phyloP scores from a whole-genome alignment of 1,139 yeast genomes.

The Komagataea norvegica region DNA sequence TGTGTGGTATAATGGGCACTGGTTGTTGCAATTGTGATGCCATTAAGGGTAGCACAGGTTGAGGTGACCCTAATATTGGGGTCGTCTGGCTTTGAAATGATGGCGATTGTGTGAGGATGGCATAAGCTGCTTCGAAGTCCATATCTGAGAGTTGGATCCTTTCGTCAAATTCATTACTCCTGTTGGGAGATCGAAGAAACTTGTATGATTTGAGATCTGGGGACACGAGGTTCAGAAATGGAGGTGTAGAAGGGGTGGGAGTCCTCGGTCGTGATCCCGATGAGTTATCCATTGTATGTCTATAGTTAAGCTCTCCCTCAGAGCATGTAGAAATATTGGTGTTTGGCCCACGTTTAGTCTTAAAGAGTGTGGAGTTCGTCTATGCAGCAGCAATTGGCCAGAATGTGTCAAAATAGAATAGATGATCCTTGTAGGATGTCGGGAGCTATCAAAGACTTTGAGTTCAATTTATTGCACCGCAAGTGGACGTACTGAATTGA shows the following conservation, averaged over 20 bases:
- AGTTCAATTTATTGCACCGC: too few relatives aligned
- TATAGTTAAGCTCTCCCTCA: too few relatives aligned
- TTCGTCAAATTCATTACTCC: slow-evolving; percentile 2
- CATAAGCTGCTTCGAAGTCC: slow-evolving; percentile 27
- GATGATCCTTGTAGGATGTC: too few relatives aligned
- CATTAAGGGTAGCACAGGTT: not conserved
- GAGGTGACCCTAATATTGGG: slow-evolving; percentile 1
- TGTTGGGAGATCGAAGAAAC: slow-evolving; percentile 11
- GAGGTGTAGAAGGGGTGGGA: slow-evolving; percentile 16
- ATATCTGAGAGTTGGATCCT: slow-evolving; percentile 16
- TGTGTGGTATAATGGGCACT: not conserved
- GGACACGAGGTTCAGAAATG: slow-evolving; percentile 11
- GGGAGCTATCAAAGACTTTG: too few relatives aligned
- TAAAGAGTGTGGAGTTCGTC: too few relatives aligned
- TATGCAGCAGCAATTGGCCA: too few relatives aligned
- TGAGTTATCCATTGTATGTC: too few relatives aligned
- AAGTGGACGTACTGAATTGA: too few relatives aligned
- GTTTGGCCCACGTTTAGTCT: too few relatives aligned
- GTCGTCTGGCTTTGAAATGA: slow-evolving; percentile 7
- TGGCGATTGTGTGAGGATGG: slow-evolving; percentile 22
- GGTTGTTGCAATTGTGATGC: slow-evolving; percentile 4
- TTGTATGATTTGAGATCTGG: slow-evolving; percentile 16
- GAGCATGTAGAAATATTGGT: too few relatives aligned
- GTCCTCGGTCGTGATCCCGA: too few relatives aligned
- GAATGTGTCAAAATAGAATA: too few relatives aligned